These are phyloP conservation scores for Calonectria leucothoes DNA, from an alignment of 2,329 filamentous ascomycete genomes.

Conservation along the genomic window DNA sequence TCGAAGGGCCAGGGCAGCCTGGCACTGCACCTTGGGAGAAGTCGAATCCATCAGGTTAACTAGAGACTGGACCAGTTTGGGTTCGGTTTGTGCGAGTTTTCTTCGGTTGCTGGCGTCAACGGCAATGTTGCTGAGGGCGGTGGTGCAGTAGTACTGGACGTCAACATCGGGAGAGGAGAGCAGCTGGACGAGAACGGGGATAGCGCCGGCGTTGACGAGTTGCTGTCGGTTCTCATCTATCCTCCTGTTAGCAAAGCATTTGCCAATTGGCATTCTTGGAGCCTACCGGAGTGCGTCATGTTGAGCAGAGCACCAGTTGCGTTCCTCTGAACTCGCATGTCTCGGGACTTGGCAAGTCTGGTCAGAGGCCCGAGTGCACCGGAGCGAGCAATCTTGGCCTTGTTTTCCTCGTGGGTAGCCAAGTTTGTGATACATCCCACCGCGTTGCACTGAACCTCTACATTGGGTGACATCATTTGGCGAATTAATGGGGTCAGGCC, in stretches of 20 bases:
- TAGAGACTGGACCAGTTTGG: slow-evolving; percentile 90
- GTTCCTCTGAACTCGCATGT: slow-evolving; percentile 98
- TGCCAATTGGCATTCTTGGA: too few species aligned
- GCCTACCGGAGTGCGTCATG: slow-evolving; percentile 97
- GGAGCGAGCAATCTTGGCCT: slow-evolving; percentile 96
- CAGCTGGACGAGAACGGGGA: slow-evolving; percentile 94
- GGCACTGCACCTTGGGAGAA: slow-evolving; percentile 97
- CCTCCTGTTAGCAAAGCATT: slow-evolving; percentile 32
- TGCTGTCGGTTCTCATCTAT: slow-evolving; percentile 97
- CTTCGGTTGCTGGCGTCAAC: slow-evolving; percentile 93
- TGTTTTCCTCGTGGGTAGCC: slow-evolving; percentile 98
- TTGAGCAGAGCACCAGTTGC: slow-evolving; percentile 96
- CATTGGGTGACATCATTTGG: slow-evolving; percentile 98
- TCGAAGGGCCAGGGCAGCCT: slow-evolving; percentile 91
- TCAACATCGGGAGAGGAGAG: slow-evolving; percentile 94
- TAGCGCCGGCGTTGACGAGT: slow-evolving; percentile 96
- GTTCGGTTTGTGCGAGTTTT: slow-evolving; percentile 90
- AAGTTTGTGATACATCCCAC: slow-evolving; percentile 99
- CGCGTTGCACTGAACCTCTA: slow-evolving; percentile 99
- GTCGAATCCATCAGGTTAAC: slow-evolving; percentile 98
- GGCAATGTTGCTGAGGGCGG: slow-evolving; percentile 97
- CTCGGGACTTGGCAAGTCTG: slow-evolving; percentile 92
- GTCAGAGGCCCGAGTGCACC: slow-evolving; percentile 93
- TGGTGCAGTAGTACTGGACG: slow-evolving; percentile 99
- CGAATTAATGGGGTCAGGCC: slow-evolving; percentile 92